Base-by-base conservation (phyloP, 768 basidiomycete genomes). In the Boletus speciosus region DNA sequence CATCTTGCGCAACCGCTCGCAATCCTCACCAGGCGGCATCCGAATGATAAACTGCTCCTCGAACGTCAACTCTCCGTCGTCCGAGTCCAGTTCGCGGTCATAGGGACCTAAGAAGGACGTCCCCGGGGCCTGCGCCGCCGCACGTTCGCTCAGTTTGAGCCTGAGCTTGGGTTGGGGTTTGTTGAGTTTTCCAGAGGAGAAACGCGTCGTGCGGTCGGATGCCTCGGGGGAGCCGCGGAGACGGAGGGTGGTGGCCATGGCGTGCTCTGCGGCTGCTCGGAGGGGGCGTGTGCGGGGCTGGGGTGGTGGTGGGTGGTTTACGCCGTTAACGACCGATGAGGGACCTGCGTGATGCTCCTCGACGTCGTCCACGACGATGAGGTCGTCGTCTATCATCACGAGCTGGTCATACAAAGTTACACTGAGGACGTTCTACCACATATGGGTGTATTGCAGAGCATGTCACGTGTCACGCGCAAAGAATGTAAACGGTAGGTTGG, bases 41-140 rank as follows among this genome's bases (percentile, higher is more conserved):
- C 95, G 73, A 32, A 99, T 74, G 51, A 99, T 86, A 66, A 98
- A 98, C 64, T 98, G 95, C 72, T 99, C 97, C 71, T 99, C 97
- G 61, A 98, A 97, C 15, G 86, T 85, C 54, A 98, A 71, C 53
- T 97, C 95, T 54, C 97, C 94, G 43, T 94, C 92, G 63, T 98
- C 93, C 47, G 91, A 94, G 69, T 98, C 96, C 49, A 98, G 75
- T 67, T 98, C 96, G 40, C 94, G 78, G 74, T 98, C 95, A 69
- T 94, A 98, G 12, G 86, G 80, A 7, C 96, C 96, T 51, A 95
- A 73, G 69, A 94, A 95, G 32, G 87, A 90, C 83, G 84, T 88
- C 55, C 90, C 92, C 47, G 86, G 88, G 31, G 88, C 87, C 64
- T 87, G 86, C 32, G 85, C 82, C 7, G 84, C 88, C 4, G 87